Conservation (phyloP, 1,284 basidiomycete species). For the Trametes sp. region DNA sequence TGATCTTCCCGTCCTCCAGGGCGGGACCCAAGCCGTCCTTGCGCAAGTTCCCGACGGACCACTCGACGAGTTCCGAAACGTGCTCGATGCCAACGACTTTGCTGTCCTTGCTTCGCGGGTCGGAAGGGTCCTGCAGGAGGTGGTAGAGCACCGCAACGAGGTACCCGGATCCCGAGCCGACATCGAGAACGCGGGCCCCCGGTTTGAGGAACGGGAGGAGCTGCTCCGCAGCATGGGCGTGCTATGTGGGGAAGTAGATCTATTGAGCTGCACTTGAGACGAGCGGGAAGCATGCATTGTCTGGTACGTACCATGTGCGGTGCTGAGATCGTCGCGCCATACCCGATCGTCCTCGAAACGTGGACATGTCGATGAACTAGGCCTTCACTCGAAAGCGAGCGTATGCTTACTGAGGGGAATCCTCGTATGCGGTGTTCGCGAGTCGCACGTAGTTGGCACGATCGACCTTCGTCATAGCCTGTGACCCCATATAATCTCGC, state of each 20-base stretch:
- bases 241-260: conserved; percentile 56
- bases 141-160: conserved; percentile 81
- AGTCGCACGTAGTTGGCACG: conserved; percentile 75
- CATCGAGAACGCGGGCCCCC: conserved; percentile 80
- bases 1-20: conserved; percentile 61
- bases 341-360: conserved; percentile 67
- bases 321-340: conserved; percentile 88
- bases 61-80: conserved; percentile 78
- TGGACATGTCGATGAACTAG: conserved; percentile 1
- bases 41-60: conserved; percentile 73
- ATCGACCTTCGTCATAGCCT: conserved; percentile 81
- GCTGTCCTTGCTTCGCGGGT: conserved; percentile 44
- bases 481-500: not conserved
- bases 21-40: conserved; percentile 70
- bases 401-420: conserved; percentile 74
- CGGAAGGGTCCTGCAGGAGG: conserved; percentile 56
- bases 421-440: conserved; percentile 70
- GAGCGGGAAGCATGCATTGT: too few relatives aligned
- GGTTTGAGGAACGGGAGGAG: conserved; percentile 76
- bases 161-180: conserved; percentile 84
- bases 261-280: conserved; percentile 8
- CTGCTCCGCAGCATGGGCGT: conserved; percentile 82
- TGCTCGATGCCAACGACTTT: conserved; percentile 94
- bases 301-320: conserved; percentile 79
- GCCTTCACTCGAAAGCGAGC: conserved; percentile 1